Evolutionary conservation across 768 basidiomycete genomes (phyloP).

Genomic region (Flagelloscypha sp.): DNA sequence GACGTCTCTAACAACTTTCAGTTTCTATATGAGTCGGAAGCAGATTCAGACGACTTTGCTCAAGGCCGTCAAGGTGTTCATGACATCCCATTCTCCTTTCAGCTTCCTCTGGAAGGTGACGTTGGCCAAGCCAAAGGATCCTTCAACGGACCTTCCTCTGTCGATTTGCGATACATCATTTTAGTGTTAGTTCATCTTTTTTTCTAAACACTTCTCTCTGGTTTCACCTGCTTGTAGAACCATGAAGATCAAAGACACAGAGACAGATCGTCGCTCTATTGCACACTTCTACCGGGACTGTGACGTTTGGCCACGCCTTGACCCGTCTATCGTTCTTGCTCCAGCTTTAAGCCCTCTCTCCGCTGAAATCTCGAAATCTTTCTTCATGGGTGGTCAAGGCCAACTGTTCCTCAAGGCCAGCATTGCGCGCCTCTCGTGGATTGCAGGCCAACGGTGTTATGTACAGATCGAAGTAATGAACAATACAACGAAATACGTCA

Average conservation of each 20-base stretch:
- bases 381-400: slow-evolving; percentile 58
- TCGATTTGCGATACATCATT: slow-evolving; percentile 67
- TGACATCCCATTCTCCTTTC: slow-evolving; percentile 62
- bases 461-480: slow-evolving; percentile 61
- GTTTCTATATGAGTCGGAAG: slow-evolving; percentile 32
- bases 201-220: slow-evolving; percentile 3
- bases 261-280: slow-evolving; percentile 56
- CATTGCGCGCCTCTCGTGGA: slow-evolving; percentile 67
- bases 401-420: slow-evolving; percentile 58
- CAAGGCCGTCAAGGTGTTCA: slow-evolving; percentile 60
- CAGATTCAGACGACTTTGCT: slow-evolving; percentile 56
- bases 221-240: slow-evolving; percentile 35
- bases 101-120: slow-evolving; percentile 48
- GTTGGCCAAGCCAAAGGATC: slow-evolving; percentile 50
- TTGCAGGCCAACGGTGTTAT: slow-evolving; percentile 73
- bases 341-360: slow-evolving; percentile 52
- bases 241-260: slow-evolving; percentile 63
- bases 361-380: slow-evolving; percentile 41
- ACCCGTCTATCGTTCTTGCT: slow-evolving; percentile 52
- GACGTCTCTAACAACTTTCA: slow-evolving; percentile 38
- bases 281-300: slow-evolving; percentile 87
- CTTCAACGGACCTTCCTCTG: slow-evolving; percentile 46
- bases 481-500: slow-evolving; percentile 59
- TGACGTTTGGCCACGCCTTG: slow-evolving; percentile 69
- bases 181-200: slow-evolving; percentile 51